These are phyloP conservation scores for Scutellaria galericulata DNA, from an alignment of 257 asterid species.

Conservation along the genomic window DNA sequence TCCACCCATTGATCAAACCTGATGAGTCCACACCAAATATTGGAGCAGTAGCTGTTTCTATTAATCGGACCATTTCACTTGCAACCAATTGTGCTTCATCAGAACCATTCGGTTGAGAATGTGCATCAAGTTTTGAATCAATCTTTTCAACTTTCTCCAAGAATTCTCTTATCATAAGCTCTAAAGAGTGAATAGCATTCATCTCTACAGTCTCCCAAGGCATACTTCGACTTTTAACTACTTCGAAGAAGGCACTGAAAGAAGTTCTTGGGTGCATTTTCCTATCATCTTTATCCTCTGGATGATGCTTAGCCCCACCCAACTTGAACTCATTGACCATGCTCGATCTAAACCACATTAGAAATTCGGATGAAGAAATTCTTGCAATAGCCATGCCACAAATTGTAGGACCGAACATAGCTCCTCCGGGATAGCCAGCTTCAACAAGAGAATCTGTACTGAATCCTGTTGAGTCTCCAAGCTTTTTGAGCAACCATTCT, in stretches of 20 bases:
- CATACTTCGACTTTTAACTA: no score
- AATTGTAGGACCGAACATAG: slow-evolving; percentile 55
- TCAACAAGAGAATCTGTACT: slow-evolving; percentile 62
- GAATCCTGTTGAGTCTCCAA: slow-evolving; percentile 52
- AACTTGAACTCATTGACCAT: slow-evolving; percentile 41
- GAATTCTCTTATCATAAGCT: slow-evolving; percentile 50
- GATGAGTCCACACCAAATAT: slow-evolving; percentile 66
- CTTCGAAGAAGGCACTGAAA: no score
- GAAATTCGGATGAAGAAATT: slow-evolving; percentile 46
- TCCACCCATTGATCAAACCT: slow-evolving; percentile 70
- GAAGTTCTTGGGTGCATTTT: no score
- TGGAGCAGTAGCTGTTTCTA: slow-evolving; percentile 70
- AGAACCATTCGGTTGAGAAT: no score
- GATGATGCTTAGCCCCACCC: no score
- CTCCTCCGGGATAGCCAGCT: slow-evolving; percentile 60
- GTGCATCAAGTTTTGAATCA: no score
- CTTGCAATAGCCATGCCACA: slow-evolving; percentile 66
- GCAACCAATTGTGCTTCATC: slow-evolving; percentile 37
- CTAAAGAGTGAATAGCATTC: no score
- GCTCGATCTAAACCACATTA: slow-evolving; percentile 72
- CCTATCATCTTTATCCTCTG: no score
- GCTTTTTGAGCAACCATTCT: slow-evolving; percentile 49
- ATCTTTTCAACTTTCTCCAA: not conserved
- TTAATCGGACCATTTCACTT: slow-evolving; percentile 58
- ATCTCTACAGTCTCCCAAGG: no score